Conservation (phyloP, 208 protist genomes). For the Crithidia bombi region DNA sequence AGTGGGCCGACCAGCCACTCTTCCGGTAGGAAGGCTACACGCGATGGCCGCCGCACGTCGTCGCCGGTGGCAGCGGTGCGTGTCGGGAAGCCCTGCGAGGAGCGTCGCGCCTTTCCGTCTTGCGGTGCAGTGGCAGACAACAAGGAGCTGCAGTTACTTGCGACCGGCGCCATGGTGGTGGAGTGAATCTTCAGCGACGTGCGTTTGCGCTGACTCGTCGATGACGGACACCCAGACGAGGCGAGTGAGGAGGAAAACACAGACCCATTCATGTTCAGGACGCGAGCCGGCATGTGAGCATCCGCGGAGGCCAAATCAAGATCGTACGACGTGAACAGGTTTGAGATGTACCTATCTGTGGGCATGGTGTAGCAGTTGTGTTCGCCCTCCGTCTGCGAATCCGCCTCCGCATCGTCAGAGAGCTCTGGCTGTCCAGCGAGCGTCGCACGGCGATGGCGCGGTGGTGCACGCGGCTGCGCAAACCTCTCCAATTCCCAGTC, state of each 20-base stretch:
- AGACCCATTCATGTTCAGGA: not conserved
- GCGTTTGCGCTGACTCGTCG: not conserved
- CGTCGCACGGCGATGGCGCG: not conserved
- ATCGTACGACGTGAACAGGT: slow-evolving; percentile 1
- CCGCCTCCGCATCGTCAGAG: not conserved
- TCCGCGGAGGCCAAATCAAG: not conserved
- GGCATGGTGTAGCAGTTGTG: not conserved
- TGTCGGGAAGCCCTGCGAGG: not conserved
- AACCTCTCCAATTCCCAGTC: not conserved
- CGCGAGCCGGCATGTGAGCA: not conserved
- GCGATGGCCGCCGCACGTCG: not conserved
- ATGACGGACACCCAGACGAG: not conserved
- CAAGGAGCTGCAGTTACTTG: not conserved
- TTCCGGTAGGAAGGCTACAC: slow-evolving; percentile 1
- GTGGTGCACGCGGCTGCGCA: not conserved
- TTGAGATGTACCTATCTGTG: slow-evolving; percentile 5
- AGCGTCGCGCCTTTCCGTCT: not conserved
- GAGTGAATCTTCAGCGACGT: slow-evolving; percentile 4
- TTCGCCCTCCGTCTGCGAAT: not conserved
- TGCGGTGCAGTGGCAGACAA: not conserved
- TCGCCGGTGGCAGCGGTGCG: not conserved
- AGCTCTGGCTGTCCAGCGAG: not conserved
- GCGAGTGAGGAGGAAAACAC: not conserved
- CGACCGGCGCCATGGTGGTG: not conserved
- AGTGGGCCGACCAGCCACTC: not conserved